Conservation (phyloP, 208 protist genomes). For the Leishmania aethiopica region DNA sequence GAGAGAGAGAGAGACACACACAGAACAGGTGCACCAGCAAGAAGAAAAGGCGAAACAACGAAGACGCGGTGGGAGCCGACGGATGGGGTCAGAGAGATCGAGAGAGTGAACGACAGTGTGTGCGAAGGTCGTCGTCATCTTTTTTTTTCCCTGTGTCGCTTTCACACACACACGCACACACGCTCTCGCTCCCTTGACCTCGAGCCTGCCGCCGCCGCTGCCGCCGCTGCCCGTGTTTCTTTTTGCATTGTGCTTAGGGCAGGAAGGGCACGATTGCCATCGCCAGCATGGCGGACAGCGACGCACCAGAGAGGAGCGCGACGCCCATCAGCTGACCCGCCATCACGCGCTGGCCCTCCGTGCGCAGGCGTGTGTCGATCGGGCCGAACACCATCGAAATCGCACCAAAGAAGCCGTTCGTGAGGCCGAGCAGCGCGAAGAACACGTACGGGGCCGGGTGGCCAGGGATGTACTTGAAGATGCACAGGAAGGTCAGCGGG, state of each 20-base stretch:
- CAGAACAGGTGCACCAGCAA: neutral
- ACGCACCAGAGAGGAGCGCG: conserved; percentile 65
- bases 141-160: neutral
- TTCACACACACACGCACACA: too few species aligned
- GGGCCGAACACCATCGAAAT: conserved; percentile 85
- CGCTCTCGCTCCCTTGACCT: neutral
- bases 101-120: neutral
- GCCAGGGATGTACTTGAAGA: conserved; percentile 77
- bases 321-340: conserved; percentile 84
- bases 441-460: conserved; percentile 65
- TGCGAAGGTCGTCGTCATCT: neutral
- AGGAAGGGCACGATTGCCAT: conserved; percentile 68
- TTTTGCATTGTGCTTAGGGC: conserved; percentile 27
- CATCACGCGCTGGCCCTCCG: conserved; percentile 78
- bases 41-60: neutral
- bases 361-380: conserved; percentile 43
- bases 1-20: too few species aligned
- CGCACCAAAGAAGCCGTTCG: conserved; percentile 78
- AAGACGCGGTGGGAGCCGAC: neutral
- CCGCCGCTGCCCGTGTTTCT: neutral
- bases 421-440: conserved; percentile 58
- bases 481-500: conserved; percentile 78
- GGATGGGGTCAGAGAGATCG: neutral
- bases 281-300: conserved; percentile 58
- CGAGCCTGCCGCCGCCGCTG: neutral